Percentiles rank a stretch among this genome's conserved stretches.
Conservation (phyloP, 2,329 filamentous ascomycete genomes). For the Cadophora sp. region DNA sequence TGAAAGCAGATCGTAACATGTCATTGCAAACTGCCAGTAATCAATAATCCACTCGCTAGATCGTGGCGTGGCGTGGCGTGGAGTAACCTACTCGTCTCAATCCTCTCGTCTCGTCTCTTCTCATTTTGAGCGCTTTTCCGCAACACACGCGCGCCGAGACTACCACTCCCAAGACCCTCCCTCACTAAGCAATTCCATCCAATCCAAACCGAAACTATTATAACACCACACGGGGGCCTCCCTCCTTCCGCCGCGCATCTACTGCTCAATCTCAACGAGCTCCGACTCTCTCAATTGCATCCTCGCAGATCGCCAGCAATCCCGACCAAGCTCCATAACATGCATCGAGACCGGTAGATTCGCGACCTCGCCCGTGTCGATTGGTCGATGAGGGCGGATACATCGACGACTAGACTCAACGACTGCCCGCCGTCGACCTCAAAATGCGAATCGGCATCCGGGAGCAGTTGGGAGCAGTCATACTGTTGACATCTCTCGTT, state of each 20-base stretch:
- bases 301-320: constrained; percentile 16
- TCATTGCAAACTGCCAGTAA: background rate
- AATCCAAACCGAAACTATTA: background rate
- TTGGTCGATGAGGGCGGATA: constrained; percentile 18
- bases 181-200: background rate
- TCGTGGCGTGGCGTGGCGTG: background rate
- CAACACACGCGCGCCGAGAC: constrained; percentile 5
- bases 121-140: background rate
- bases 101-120: background rate
- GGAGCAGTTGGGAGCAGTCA: constrained; percentile 83
- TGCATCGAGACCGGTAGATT: constrained; percentile 16
- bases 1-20: background rate
- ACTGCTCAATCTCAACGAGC: background rate
- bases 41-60: background rate
- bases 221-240: background rate
- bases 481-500: constrained; percentile 76
- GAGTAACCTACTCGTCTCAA: no score
- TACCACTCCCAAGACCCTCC: constrained; percentile 1
- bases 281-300: background rate
- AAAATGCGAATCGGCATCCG: constrained; percentile 85
- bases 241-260: background rate
- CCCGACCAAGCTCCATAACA: constrained; percentile 10
- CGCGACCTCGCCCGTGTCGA: constrained; percentile 18
- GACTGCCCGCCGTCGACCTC: constrained; percentile 11
- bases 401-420: background rate